Percentiles rank a stretch among this genome's conserved stretches.
Conservation (phyloP, 495 filamentous ascomycete species). For the Neurospora sp. region DNA sequence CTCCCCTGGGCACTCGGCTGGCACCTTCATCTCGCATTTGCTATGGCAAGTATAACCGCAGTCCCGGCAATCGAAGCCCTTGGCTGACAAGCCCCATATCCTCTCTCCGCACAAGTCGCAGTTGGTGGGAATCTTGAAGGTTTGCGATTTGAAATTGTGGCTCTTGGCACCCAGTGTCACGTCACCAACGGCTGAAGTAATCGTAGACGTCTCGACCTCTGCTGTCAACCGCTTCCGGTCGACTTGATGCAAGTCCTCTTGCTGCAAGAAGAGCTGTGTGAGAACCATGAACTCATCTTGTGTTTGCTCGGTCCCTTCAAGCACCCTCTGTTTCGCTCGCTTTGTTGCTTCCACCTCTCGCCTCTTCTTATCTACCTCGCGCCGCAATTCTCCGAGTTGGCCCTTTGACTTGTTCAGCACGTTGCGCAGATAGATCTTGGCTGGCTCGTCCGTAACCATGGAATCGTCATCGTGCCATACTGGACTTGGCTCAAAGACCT, state of each 20-base stretch:
- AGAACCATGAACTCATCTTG: constrained; percentile 75
- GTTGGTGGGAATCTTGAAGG: constrained; percentile 97
- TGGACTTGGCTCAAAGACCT: constrained; percentile 86
- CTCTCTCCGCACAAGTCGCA: constrained; percentile 93
- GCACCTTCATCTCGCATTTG: constrained; percentile 98
- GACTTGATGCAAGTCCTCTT: constrained; percentile 78
- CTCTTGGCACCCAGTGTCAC: constrained; percentile 82
- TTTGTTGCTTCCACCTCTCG: constrained; percentile 70
- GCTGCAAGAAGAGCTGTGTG: constrained; percentile 60
- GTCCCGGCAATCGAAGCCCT: constrained; percentile 89
- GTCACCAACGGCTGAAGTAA: constrained; percentile 78
- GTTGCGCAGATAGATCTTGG: constrained; percentile 87
- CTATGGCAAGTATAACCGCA: constrained; percentile 97
- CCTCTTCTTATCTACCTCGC: constrained; percentile 72
- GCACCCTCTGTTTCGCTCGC: constrained; percentile 58
- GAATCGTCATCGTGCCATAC: constrained; percentile 91
- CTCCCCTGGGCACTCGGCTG: constrained; percentile 89
- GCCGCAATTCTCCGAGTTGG: constrained; percentile 64
- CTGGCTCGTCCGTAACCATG: constrained; percentile 71
- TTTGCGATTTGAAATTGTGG: constrained; percentile 93
- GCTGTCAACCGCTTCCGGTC: constrained; percentile 77
- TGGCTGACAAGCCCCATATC: constrained; percentile 92
- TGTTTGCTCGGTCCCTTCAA: constrained; percentile 65
- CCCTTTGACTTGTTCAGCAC: constrained; percentile 80
- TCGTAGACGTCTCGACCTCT: constrained; percentile 84